Evolutionary conservation across 129 eudicot species (phyloP).

Genomic region (Dittrichia graveolens): DNA sequence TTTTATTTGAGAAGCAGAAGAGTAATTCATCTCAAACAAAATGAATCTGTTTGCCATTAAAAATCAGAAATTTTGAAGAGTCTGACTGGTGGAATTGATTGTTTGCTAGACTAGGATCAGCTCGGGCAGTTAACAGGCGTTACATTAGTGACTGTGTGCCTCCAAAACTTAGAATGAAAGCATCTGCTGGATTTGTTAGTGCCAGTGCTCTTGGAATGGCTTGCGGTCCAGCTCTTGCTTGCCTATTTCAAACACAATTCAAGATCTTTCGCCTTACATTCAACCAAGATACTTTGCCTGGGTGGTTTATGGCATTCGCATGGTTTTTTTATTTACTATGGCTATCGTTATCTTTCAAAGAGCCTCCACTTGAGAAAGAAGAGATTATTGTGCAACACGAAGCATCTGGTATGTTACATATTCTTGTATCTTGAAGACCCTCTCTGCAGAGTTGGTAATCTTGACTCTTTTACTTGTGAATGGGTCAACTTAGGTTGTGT

Average conservation of each 20-base stretch:
- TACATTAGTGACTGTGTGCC: slow-evolving; percentile 72
- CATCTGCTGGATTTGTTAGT: slow-evolving; percentile 63
- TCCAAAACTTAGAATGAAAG: slow-evolving; percentile 52
- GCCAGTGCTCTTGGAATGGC: slow-evolving; percentile 77
- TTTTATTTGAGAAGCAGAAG: no score
- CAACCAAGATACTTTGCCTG: slow-evolving; percentile 59
- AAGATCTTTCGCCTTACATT: slow-evolving; percentile 48
- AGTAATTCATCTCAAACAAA: no score
- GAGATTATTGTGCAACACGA: slow-evolving; percentile 28
- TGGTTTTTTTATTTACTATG: slow-evolving; percentile 57
- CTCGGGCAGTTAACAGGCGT: slow-evolving; percentile 68
- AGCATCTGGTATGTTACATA: slow-evolving; percentile 39
- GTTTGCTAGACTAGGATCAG: slow-evolving; percentile 57
- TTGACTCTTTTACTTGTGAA: neutral
- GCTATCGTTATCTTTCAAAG: slow-evolving; percentile 47
- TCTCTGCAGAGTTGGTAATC: neutral
- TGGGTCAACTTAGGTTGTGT: neutral
- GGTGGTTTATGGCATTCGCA: slow-evolving; percentile 69
- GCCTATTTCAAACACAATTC: slow-evolving; percentile 52
- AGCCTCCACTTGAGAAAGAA: slow-evolving; percentile 45
- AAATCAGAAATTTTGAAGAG: slow-evolving; percentile 4
- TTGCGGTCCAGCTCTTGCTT: slow-evolving; percentile 71
- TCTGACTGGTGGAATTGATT: slow-evolving; percentile 17
- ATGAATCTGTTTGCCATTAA: slow-evolving; percentile 5
- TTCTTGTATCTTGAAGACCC: slow-evolving; percentile 10